Conservation (phyloP, 192 early-diverging fungal genomes). For the Backusella tuberculispora region DNA sequence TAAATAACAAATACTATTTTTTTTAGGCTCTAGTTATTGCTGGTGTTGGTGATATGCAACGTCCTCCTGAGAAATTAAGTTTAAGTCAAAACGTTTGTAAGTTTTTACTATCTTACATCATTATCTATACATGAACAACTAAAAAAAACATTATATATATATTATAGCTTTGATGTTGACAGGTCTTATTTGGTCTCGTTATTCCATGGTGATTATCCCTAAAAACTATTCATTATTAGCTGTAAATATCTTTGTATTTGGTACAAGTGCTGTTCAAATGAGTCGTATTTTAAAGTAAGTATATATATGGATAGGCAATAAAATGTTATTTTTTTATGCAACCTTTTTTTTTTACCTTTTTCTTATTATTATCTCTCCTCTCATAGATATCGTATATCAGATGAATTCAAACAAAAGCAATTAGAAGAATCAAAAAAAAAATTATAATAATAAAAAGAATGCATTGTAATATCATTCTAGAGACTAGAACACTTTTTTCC, state of each 20-base stretch:
- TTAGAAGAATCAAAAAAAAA: slow-evolving; percentile 3
- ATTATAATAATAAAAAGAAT: background rate
- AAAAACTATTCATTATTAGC: slow-evolving; percentile 86
- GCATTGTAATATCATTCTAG: too few relatives aligned
- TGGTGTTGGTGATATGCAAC: slow-evolving; percentile 85
- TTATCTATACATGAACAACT: background rate
- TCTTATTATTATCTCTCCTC: too few relatives aligned
- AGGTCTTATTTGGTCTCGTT: slow-evolving; percentile 95
- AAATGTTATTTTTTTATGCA: background rate
- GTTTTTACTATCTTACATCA: slow-evolving; percentile 23
- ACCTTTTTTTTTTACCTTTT: background rate
- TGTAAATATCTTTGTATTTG: slow-evolving; percentile 94
- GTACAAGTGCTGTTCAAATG: slow-evolving; percentile 84
- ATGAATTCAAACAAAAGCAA: slow-evolving; percentile 40
- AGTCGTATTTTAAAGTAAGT: slow-evolving; percentile 72
- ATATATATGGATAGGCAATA: background rate
- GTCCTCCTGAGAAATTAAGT: slow-evolving; percentile 88
- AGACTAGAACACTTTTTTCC: too few relatives aligned
- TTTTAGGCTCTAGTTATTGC: slow-evolving; percentile 86
- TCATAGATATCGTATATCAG: slow-evolving; percentile 43
- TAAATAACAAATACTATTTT: background rate
- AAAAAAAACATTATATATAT: background rate
- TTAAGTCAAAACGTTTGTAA: slow-evolving; percentile 73
- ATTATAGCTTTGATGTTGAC: slow-evolving; percentile 86
- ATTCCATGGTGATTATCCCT: slow-evolving; percentile 89